phyloP scores from a whole-genome alignment of 2,329 filamentous ascomycete genomes.

The Orbilia ellipsospora region DNA sequence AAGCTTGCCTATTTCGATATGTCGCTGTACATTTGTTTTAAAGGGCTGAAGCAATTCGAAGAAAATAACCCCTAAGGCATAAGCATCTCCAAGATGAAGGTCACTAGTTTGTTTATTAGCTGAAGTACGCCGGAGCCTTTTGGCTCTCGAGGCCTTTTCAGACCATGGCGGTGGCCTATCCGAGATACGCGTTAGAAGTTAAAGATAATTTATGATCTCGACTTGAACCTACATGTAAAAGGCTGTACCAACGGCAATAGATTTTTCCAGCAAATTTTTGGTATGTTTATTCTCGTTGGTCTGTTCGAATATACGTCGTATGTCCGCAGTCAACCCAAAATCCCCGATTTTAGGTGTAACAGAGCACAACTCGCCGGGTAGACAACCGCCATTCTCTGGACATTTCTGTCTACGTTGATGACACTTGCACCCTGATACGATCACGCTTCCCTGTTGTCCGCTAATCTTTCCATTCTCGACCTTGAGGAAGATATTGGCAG shows the following conservation, averaged over 20 bases:
- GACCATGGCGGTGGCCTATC: constrained; percentile 43
- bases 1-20: constrained; percentile 25
- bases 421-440: constrained; percentile 66
- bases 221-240: constrained; percentile 33
- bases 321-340: constrained; percentile 73
- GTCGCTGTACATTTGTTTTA: constrained; percentile 60
- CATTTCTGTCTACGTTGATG: constrained; percentile 56
- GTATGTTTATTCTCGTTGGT: constrained; percentile 62
- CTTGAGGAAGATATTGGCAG: constrained; percentile 74
- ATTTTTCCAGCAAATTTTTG: constrained; percentile 73
- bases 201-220: neutral
- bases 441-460: constrained; percentile 63
- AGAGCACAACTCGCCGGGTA: constrained; percentile 31
- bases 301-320: constrained; percentile 63
- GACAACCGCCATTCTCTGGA: constrained; percentile 61
- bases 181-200: constrained; percentile 37
- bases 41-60: constrained; percentile 72
- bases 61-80: constrained; percentile 71
- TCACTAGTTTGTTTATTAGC: neutral
- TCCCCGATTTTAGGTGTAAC: constrained; percentile 74
- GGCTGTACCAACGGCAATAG: constrained; percentile 61
- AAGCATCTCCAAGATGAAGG: constrained; percentile 68
- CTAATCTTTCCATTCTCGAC: constrained; percentile 61
- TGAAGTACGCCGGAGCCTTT: neutral
- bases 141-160: neutral